phyloP scores from a whole-genome alignment of 2,329 filamentous ascomycete genomes.

The Colletotrichum camelliae region DNA sequence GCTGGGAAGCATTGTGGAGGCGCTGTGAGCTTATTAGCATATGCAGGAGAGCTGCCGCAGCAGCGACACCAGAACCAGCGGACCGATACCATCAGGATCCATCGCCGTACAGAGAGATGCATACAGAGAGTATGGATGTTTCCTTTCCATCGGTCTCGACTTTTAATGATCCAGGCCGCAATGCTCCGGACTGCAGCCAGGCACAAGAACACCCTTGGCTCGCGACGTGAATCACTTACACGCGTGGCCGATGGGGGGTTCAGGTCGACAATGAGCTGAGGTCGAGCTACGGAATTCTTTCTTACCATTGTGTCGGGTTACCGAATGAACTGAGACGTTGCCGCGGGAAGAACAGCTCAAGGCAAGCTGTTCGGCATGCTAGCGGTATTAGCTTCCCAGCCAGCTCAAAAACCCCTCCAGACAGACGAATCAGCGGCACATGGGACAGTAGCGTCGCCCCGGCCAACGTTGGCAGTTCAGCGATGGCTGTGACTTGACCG shows the following conservation, averaged over 20 bases:
- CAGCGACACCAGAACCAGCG: neutral
- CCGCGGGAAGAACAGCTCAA: neutral
- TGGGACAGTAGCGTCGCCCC: neutral
- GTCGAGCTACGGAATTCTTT: neutral
- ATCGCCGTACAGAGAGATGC: neutral
- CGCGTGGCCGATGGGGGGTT: neutral
- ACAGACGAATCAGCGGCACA: neutral
- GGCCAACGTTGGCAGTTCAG: neutral
- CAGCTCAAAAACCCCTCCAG: neutral
- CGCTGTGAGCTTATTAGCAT: neutral
- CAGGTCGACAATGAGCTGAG: neutral
- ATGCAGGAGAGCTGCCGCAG: neutral
- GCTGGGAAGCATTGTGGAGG: neutral
- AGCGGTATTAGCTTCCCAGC: neutral
- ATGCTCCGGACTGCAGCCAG: neutral
- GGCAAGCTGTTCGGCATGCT: neutral
- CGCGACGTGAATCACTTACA: neutral
- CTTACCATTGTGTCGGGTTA: neutral
- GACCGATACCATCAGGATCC: neutral
- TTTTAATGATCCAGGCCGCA: neutral
- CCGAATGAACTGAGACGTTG: conserved; percentile 2
- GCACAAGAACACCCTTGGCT: neutral
- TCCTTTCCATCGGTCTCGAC: neutral
- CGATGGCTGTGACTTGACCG: neutral
- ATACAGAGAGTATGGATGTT: neutral